Conservation (phyloP, 345 rosid genomes). For the Atalantia buxifolia region DNA sequence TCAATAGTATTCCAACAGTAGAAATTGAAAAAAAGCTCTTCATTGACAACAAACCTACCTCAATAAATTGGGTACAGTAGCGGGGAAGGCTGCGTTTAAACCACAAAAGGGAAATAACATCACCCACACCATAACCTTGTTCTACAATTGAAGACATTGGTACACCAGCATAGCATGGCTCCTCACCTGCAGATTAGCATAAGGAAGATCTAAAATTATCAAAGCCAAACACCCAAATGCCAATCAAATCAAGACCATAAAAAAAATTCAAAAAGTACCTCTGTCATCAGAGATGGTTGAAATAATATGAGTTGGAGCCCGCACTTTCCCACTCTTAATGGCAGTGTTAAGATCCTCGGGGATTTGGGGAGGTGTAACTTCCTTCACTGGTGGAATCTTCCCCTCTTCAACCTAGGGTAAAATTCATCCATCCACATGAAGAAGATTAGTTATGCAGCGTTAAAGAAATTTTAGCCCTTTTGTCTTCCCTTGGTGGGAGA, state of each 20-base stretch:
- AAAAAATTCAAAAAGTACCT: constrained; percentile 37
- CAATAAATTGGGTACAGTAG: constrained; percentile 88
- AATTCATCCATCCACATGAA: constrained; percentile 4
- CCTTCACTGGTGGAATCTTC: constrained; percentile 71
- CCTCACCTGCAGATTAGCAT: constrained; percentile 61
- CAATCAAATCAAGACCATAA: neutral
- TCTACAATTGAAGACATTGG: constrained; percentile 97
- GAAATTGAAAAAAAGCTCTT: neutral
- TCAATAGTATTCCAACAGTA: neutral
- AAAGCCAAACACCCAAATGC: neutral
- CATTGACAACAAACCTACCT: constrained; percentile 40
- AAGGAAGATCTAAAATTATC: constrained; percentile 6
- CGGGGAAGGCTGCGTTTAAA: constrained; percentile 98
- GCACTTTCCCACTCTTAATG: constrained; percentile 93
- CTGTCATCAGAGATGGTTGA: constrained; percentile 97
- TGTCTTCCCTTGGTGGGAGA: neutral
- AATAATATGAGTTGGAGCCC: constrained; percentile 95
- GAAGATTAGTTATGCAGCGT: neutral
- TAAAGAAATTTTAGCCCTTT: neutral
- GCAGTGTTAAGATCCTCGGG: constrained; percentile 95
- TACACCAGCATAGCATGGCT: constrained; percentile 97
- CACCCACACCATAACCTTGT: constrained; percentile 90
- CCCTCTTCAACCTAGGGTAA: constrained; percentile 64
- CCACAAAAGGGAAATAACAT: constrained; percentile 95
- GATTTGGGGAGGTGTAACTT: constrained; percentile 81